Percentiles rank a stretch among this genome's conserved stretches.
Evolutionary conservation across 345 rosid species (phyloP).

Genomic region (Acer yangbiense): DNA sequence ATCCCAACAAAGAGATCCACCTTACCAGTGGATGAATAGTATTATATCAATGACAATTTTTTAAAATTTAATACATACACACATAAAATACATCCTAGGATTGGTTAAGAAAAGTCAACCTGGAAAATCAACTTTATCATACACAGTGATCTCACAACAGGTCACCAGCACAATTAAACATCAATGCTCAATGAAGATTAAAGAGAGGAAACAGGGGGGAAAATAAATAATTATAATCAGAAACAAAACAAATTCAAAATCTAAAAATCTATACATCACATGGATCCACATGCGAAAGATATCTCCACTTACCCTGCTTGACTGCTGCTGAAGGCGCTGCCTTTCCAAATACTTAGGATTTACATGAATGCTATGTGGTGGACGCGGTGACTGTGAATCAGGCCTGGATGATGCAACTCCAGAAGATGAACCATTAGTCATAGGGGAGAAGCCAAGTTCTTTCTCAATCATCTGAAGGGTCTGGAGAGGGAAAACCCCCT

Average conservation of each 20-base stretch:
- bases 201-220: background rate
- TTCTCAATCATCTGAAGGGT: slow-evolving; percentile 81
- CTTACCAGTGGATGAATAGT: background rate
- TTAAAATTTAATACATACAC: background rate
- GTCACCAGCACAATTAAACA: background rate
- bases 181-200: background rate
- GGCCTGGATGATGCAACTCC: slow-evolving; percentile 55
- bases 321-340: slow-evolving; percentile 92
- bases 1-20: background rate
- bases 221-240: background rate
- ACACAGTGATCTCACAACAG: background rate
- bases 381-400: slow-evolving; percentile 72
- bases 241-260: background rate
- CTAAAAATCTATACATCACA: background rate
- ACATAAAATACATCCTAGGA: background rate
- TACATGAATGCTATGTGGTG: slow-evolving; percentile 91
- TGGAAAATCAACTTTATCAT: background rate
- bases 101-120: background rate
- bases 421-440: slow-evolving; percentile 67
- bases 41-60: background rate
- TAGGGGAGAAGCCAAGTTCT: slow-evolving; percentile 81
- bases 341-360: slow-evolving; percentile 96
- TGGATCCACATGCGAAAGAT: slow-evolving; percentile 1
- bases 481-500: slow-evolving; percentile 86
- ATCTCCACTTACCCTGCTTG: slow-evolving; percentile 62